Evolutionary conservation across 2,329 filamentous ascomycete species (phyloP), one percentile per base, ranked within the genome.

Genomic region (Exutisphaerella laricina): DNA sequence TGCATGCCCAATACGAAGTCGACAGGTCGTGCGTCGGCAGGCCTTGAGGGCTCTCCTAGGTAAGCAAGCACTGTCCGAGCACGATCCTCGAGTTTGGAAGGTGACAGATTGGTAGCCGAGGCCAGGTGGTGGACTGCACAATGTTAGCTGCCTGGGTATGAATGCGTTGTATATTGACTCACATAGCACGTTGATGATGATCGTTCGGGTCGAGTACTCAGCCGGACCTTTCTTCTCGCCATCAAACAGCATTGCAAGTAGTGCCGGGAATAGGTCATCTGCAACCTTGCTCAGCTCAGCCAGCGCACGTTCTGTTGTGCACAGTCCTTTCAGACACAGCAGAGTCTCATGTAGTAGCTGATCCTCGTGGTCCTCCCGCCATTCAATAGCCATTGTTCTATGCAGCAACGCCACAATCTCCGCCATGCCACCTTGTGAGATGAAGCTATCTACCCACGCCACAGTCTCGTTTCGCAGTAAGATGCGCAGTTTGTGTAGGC

Each of bases 311-410:
- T 86, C 88, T 1, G 90, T 96, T 1, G 92, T 98, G 61, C 88
- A 94, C 2, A 97, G 75, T 0, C 87, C 92, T 67, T 98, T 98
- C 51, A 98, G 75, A 59, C 92, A 97, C 31, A 96, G 77, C 37
- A 98, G 73, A 21, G 88, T 84, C 66, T 98, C 92, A 59, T 97
- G 90, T 5, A 98, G 76, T 26, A 98, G 74, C 7, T 83, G 83
- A 61, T 97, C 92, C 67, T 97, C 92, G 58, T 97, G 90, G 58
- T 97, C 92, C 72, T 96, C 92, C 59, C 89, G 87, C 90, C 92
- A 98, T 65, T 97, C 92, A 23, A 98, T 82, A 39, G 84, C 84
- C 77, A 96, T 88, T 56, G 90, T 94, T n/a, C 90, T 80, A 64
- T 94, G 84, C 35, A 97, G 72, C 41, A 97, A 70, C 28, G 78